Conservation (phyloP, 208 protist species). For the Leishmania aethiopica region DNA sequence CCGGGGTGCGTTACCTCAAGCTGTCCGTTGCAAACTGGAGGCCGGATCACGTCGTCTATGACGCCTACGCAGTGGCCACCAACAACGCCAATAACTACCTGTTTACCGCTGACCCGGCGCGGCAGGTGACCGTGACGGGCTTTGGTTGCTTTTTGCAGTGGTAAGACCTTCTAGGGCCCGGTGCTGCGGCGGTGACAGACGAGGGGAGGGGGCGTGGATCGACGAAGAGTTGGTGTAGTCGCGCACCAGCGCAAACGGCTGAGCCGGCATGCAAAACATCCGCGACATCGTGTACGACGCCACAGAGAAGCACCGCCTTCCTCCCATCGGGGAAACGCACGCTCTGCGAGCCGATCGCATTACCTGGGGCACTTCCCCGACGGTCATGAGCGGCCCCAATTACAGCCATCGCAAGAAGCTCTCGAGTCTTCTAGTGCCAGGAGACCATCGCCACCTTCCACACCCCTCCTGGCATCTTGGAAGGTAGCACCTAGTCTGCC, state of each 20-base stretch:
- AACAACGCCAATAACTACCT: constrained; percentile 1
- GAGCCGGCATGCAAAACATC: constrained; percentile 25
- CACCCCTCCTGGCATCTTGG: constrained; percentile 11
- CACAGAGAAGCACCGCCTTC: background rate
- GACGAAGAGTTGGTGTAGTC: constrained; percentile 10
- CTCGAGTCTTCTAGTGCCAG: constrained; percentile 17
- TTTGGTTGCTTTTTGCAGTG: constrained; percentile 23
- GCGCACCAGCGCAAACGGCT: constrained; percentile 16
- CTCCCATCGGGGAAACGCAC: no score
- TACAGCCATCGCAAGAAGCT: constrained; percentile 5
- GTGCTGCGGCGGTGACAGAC: constrained; percentile 18
- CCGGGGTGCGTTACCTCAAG: constrained; percentile 14
- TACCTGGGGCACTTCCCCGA: background rate
- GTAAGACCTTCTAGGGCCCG: constrained; percentile 38
- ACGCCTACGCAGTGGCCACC: background rate
- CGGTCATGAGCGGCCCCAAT: background rate
- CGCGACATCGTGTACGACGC: constrained; percentile 34
- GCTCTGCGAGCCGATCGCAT: constrained; percentile 12
- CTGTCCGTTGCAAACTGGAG: constrained; percentile 21
- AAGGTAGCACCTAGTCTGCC: constrained; percentile 4
- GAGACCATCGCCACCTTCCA: constrained; percentile 40
- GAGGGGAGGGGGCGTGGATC: constrained; percentile 10
- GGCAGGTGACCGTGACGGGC: constrained; percentile 19
- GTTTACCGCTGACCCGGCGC: constrained; percentile 2
- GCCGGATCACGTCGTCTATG: constrained; percentile 19